Conservation (phyloP, 2,329 filamentous ascomycete species). For the Colletotrichum cordylinicola region DNA sequence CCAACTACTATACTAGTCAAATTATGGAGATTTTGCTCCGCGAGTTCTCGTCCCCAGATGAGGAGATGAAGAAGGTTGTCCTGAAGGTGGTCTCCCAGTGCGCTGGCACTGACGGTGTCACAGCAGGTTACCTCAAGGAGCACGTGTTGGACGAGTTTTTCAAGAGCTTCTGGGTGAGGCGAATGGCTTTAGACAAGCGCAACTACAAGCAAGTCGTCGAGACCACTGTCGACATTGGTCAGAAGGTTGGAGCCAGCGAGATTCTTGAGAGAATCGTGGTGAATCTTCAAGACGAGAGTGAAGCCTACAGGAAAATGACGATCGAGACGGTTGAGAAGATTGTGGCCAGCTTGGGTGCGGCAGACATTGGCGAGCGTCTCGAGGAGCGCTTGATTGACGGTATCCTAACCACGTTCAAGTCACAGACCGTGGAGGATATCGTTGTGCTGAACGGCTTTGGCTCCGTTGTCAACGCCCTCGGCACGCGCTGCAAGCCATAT, state of each 20-base stretch:
- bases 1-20: constrained; percentile 97
- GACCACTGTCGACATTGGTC: constrained; percentile 94
- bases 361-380: constrained; percentile 89
- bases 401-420: constrained; percentile 95
- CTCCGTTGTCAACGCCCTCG: constrained; percentile 94
- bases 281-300: constrained; percentile 97
- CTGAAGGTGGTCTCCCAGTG: constrained; percentile 97
- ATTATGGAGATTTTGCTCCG: constrained; percentile 98
- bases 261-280: constrained; percentile 92
- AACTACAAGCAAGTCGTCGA: constrained; percentile 99
- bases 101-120: constrained; percentile 92
- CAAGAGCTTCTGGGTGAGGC: constrained; percentile 97
- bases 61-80: constrained; percentile 99
- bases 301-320: constrained; percentile 98
- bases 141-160: constrained; percentile 96
- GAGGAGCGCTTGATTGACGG: constrained; percentile 96
- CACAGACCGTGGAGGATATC: constrained; percentile 95
- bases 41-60: constrained; percentile 95
- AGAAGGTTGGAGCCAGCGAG: constrained; percentile 97
- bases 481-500: constrained; percentile 93
- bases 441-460: constrained; percentile 98
- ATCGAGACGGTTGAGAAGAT: constrained; percentile 98
- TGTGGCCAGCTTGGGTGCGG: constrained; percentile 88
- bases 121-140: constrained; percentile 92
- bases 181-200: constrained; percentile 96